Percentiles rank a stretch among this genome's conserved stretches.
These are phyloP conservation scores for Candida maesae DNA, from an alignment of 805 yeast species.

Conservation along the genomic window DNA sequence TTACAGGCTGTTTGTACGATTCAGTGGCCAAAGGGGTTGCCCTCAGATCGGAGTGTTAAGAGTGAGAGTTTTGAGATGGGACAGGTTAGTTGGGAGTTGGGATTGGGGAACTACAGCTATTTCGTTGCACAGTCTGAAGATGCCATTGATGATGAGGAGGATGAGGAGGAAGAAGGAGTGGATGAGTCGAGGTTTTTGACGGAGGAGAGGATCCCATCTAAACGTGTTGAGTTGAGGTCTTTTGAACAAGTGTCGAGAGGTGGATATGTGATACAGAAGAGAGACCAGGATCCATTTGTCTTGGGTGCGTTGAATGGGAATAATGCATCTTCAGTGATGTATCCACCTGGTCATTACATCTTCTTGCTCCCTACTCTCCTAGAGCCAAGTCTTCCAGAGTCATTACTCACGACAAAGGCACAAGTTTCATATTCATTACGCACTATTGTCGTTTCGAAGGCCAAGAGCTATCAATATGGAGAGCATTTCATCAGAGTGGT, in stretches of 20 bases:
- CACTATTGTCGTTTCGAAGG: constrained; percentile 26
- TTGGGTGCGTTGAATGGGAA: constrained; percentile 14
- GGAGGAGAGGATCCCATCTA: constrained; percentile 15
- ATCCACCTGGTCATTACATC: constrained; percentile 65
- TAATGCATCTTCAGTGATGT: constrained; percentile 13
- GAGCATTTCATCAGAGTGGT: constrained; percentile 33
- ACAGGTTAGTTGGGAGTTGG: constrained; percentile 42
- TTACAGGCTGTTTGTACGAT: constrained; percentile 42
- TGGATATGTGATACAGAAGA: constrained; percentile 12
- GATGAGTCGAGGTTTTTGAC: constrained; percentile 12
- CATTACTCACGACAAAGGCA: constrained; percentile 50
- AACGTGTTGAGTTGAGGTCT: constrained; percentile 10
- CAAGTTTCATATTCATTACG: constrained; percentile 41
- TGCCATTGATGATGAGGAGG: constrained; percentile 19
- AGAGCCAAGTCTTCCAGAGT: constrained; percentile 61
- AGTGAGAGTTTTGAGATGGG: constrained; percentile 50
- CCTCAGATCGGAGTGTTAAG: constrained; percentile 39
- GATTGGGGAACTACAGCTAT: constrained; percentile 40
- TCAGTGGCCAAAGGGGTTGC: constrained; percentile 53
- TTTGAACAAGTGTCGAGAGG: constrained; percentile 17
- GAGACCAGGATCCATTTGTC: constrained; percentile 17
- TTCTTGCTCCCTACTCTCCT: constrained; percentile 61
- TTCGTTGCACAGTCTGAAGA: constrained; percentile 30
- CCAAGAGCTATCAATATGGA: constrained; percentile 31
- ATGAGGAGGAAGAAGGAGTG: constrained; percentile 5